Base-by-base conservation (phyloP, 257 asterid genomes). In the Linderniella brevidens region DNA sequence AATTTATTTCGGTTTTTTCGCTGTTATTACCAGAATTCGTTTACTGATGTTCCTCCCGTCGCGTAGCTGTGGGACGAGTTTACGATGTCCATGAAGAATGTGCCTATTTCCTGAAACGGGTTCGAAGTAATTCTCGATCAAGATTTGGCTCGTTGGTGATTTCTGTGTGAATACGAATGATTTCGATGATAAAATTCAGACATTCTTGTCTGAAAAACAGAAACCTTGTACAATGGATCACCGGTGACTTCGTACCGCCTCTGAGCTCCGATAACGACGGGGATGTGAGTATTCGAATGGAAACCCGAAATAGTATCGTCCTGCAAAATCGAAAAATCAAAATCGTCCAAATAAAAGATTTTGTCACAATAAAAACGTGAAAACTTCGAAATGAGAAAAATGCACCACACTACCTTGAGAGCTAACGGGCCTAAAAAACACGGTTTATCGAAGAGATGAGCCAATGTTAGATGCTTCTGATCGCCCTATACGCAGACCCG, bases 181-280 rank as follows among this genome's bases (percentile, higher is more conserved):
- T 25, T 6, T 13, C 8, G 35, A 32, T 1, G 36, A 47, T 46
- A 41, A 25, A 51, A 17, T 5, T 32, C 52, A 57, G 32, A 25
- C 32, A 25, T 2, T 25, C 32, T 25, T 6, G 32, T 2, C 4
- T 6, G 32, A 25, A 25, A 25, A 25, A 2, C 32, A 25, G 32
- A 25, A 25, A 78, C 97, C 93, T 74, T 84, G 37, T 74, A 80
- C 9, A 80, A 57, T 1, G 83, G 80, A 61, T 88, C 98, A 1
- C 95, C 94, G 0, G 98, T 88, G 53, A 78, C 53, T 71, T 84
- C 94, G 58, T 84, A 88, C 20, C 98, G 93, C 93, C 73, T 73
- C 69, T 84, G 98, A 49, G 93, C 56, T 64, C 98, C 98, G 37
- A 76, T 19, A 40, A 88, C 94, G 25, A 88, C n/a, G 7, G 98